These are phyloP conservation scores for Licmophora abbreviata DNA, from an alignment of 108 stramenopile species.

Conservation along the genomic window DNA sequence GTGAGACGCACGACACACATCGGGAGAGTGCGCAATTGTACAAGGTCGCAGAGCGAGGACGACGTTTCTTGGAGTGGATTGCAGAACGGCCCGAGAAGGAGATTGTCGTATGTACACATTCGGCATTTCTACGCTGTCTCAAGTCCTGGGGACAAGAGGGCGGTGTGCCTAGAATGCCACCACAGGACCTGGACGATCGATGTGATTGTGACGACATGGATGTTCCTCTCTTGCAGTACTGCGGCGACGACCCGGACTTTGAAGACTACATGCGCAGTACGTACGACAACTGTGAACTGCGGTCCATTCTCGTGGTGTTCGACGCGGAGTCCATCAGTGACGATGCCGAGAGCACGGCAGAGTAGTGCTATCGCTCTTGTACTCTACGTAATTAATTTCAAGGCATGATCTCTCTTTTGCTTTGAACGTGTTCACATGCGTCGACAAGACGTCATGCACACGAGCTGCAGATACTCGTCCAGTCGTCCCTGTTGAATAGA, in stretches of 20 bases:
- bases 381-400: too few relatives aligned
- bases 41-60: constrained; percentile 32
- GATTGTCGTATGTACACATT: constrained; percentile 40
- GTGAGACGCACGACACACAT: constrained; percentile 13
- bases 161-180: constrained; percentile 20
- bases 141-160: constrained; percentile 41
- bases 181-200: constrained; percentile 27
- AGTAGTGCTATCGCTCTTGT: too few relatives aligned
- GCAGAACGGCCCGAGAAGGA: constrained; percentile 22
- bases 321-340: too few relatives aligned
- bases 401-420: too few relatives aligned
- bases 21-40: constrained; percentile 40
- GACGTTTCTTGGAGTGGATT: constrained; percentile 21
- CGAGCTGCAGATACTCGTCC: too few relatives aligned
- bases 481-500: too few relatives aligned
- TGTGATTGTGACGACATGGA: constrained; percentile 1
- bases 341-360: too few relatives aligned
- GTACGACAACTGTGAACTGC: constrained; percentile 47
- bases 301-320: constrained; percentile 23
- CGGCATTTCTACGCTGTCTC: constrained; percentile 49
- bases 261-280: constrained; percentile 30
- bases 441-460: too few relatives aligned
- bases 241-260: constrained; percentile 15
- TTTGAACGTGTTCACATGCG: too few relatives aligned
- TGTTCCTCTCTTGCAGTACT: constrained; percentile 7